phyloP scores from a whole-genome alignment of 2,329 filamentous ascomycete genomes.

The Verticillium albo-atrum region DNA sequence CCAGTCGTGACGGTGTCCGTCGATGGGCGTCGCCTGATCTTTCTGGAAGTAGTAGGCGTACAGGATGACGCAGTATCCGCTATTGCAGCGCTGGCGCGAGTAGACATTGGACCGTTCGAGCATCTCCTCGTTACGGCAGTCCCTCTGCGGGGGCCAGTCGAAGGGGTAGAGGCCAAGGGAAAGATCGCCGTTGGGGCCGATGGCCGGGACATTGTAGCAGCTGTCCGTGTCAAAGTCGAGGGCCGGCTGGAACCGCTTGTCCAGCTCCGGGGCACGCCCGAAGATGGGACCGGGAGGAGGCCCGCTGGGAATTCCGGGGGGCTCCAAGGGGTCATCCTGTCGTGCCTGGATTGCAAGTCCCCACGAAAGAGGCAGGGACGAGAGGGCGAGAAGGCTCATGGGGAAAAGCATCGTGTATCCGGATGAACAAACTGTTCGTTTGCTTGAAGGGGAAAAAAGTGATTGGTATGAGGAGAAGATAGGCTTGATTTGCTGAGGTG shows the following conservation, averaged over 20 bases:
- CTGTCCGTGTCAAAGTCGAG: conserved; percentile 29
- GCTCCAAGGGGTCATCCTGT: background rate
- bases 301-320: background rate
- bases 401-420: background rate
- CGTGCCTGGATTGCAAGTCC: background rate
- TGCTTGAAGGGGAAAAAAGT: background rate
- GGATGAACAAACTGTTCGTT: too few relatives aligned
- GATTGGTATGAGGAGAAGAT: too few relatives aligned
- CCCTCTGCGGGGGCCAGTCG: background rate
- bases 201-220: conserved; percentile 35
- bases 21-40: conserved; percentile 15
- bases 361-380: background rate
- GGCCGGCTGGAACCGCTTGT: conserved; percentile 13
- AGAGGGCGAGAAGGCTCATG: background rate
- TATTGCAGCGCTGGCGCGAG: conserved; percentile 25
- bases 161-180: background rate
- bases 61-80: conserved; percentile 25
- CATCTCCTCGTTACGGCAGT: conserved; percentile 23
- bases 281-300: background rate
- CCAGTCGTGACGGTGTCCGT: conserved; percentile 33
- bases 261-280: background rate
- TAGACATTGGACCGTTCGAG: conserved; percentile 26
- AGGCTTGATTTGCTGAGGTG: too few relatives aligned
- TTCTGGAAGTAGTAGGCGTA: conserved; percentile 20
- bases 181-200: conserved; percentile 15